These are phyloP conservation scores for Silene vulgaris DNA, from an alignment of 179 eudicot species.

Conservation along the genomic window DNA sequence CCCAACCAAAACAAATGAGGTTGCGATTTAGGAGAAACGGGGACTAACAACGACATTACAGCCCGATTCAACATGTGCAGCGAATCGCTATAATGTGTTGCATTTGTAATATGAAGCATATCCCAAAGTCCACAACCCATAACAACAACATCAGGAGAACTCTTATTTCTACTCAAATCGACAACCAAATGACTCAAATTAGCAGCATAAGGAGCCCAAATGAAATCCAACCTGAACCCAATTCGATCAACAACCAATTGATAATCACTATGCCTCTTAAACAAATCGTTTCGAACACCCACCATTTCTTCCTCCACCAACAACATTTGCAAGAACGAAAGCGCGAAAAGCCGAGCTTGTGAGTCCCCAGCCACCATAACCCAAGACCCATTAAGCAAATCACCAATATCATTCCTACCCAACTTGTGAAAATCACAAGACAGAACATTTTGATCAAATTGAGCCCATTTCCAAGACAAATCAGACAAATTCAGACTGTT, in stretches of 20 bases:
- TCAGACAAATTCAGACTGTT: conserved; percentile 13
- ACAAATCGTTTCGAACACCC: conserved; percentile 49
- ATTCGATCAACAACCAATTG: conserved; percentile 49
- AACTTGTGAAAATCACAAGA: conserved; percentile 68
- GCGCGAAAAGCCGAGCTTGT: conserved; percentile 58
- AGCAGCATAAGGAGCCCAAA: conserved; percentile 77
- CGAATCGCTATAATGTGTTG: conserved; percentile 43
- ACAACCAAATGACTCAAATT: conserved; percentile 48
- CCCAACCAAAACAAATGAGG: conserved; percentile 88
- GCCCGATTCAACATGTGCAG: conserved; percentile 42
- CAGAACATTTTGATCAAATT: conserved; percentile 33
- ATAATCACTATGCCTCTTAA: conserved; percentile 87
- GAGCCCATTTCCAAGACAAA: conserved; percentile 58
- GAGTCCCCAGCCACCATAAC: conserved; percentile 92
- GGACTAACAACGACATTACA: conserved; percentile 38
- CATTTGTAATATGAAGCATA: conserved; percentile 64
- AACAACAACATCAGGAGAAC: conserved; percentile 69
- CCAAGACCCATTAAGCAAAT: conserved; percentile 89
- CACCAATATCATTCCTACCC: conserved; percentile 48
- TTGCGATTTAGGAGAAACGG: conserved; percentile 38
- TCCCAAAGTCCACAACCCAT: conserved; percentile 96
- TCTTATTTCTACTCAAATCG: conserved; percentile 36
- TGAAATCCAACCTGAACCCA: conserved; percentile 75
- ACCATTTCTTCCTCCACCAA: conserved; percentile 53
- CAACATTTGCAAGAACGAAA: conserved; percentile 60